A percentile compares a stretch with the other conserved stretches of the same genome.
phyloP scores from a whole-genome alignment of 805 yeast species.

The Hanseniaspora meyeri region DNA sequence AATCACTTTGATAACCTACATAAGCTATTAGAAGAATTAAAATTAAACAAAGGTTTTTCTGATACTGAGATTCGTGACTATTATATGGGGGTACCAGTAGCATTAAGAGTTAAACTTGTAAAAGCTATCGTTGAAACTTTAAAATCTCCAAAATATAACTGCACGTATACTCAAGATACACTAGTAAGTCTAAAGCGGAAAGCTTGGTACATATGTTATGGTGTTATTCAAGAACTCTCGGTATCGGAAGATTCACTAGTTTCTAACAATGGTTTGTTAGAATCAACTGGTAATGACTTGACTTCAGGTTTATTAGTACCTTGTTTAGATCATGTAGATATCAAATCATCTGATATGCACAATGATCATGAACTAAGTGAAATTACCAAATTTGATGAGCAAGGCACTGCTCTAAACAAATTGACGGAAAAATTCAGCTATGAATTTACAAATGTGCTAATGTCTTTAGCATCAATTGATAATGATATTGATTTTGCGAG shows the following conservation, averaged over 20 bases:
- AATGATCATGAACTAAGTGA: not conserved
- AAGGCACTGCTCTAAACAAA: too few species aligned
- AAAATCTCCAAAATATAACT: not conserved
- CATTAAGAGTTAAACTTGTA: constrained; percentile 2
- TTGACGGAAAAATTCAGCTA: not conserved
- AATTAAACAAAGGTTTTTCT: not conserved
- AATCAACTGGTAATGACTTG: not conserved
- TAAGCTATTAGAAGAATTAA: not conserved
- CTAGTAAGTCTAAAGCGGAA: not conserved
- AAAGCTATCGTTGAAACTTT: not conserved
- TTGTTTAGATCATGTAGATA: not conserved
- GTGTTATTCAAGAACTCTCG: not conserved
- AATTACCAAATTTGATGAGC: too few species aligned
- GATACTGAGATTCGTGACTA: not conserved
- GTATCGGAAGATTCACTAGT: not conserved
- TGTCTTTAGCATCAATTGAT: constrained; percentile 1
- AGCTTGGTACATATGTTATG: constrained; percentile 8
- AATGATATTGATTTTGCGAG: constrained; percentile 10
- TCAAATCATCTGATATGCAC: not conserved
- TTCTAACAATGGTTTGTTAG: not conserved
- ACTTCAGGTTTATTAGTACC: not conserved
- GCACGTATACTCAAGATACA: not conserved
- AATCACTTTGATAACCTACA: constrained; percentile 2
- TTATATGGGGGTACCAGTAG: constrained; percentile 3
- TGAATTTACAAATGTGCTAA: constrained; percentile 3